These are phyloP conservation scores for Bondarzewia mesenterica DNA, from an alignment of 1,284 basidiomycete species.

Conservation along the genomic window DNA sequence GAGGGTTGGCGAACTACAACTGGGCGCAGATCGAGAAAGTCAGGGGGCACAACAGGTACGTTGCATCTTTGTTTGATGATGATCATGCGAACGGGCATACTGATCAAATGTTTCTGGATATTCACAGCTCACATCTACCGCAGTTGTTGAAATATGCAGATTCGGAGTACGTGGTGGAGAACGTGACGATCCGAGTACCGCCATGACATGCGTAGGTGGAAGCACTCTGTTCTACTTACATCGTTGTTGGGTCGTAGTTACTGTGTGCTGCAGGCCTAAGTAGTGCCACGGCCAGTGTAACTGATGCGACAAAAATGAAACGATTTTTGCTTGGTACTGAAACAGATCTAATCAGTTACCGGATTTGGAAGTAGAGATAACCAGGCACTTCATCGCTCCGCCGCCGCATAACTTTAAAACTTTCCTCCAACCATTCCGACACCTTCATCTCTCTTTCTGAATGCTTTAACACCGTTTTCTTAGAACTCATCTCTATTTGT, in stretches of 20 bases:
- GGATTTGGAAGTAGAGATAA: too few species aligned
- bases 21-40: constrained; percentile 86
- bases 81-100: background rate
- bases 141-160: constrained; percentile 88
- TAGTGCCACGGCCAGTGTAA: too few species aligned
- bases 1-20: constrained; percentile 94
- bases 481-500: background rate
- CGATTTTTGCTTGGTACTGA: too few species aligned
- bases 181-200: constrained; percentile 62
- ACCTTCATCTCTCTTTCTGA: background rate
- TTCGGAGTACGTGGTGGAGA: constrained; percentile 94
- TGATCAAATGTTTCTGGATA: background rate
- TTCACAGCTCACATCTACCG: constrained; percentile 70
- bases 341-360: too few species aligned
- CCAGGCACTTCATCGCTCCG: too few species aligned
- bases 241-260: too few species aligned
- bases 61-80: constrained; percentile 9
- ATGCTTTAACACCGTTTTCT: background rate
- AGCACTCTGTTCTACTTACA: background rate
- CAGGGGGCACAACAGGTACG: constrained; percentile 85
- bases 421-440: background rate
- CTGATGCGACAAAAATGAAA: too few species aligned
- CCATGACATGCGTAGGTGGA: constrained; percentile 14
- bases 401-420: too few species aligned
- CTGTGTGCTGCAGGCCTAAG: too few species aligned